Evolutionary conservation across 2,329 filamentous ascomycete genomes (phyloP).

Genomic region (Tolypocladium pustulatum): DNA sequence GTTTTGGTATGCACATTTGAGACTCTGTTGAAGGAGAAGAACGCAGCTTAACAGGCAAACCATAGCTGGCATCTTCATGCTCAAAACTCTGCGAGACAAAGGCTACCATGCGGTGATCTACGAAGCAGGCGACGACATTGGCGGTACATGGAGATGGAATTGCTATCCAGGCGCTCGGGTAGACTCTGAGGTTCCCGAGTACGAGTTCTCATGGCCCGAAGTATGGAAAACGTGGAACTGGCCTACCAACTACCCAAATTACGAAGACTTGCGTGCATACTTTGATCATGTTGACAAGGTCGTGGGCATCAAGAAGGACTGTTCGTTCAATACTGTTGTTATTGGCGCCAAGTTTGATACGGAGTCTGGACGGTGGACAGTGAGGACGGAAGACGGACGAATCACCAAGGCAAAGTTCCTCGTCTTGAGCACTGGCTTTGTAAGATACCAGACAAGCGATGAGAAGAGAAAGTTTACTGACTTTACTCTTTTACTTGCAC

Average conservation of each 20-base stretch:
- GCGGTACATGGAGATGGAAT: constrained; percentile 47
- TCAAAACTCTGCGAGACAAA: constrained; percentile 38
- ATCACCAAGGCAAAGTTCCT: constrained; percentile 39
- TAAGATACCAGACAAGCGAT: constrained; percentile 8
- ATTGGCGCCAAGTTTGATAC: constrained; percentile 40
- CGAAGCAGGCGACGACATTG: constrained; percentile 39
- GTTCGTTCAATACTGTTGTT: constrained; percentile 45
- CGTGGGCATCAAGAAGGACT: constrained; percentile 44
- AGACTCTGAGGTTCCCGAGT: constrained; percentile 42
- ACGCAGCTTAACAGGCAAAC: not conserved
- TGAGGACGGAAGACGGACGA: constrained; percentile 39
- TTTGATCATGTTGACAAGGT: constrained; percentile 50
- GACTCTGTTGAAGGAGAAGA: not conserved
- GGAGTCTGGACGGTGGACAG: constrained; percentile 33
- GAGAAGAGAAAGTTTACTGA: not conserved
- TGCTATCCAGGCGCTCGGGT: constrained; percentile 43
- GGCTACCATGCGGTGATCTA: constrained; percentile 38
- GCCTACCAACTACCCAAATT: constrained; percentile 39
- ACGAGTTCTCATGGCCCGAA: constrained; percentile 42
- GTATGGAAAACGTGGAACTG: constrained; percentile 47
- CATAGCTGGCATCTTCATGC: constrained; percentile 35
- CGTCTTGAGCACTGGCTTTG: constrained; percentile 43
- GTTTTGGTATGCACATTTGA: constrained; percentile 24
- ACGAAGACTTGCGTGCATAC: constrained; percentile 42
- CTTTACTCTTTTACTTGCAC: not conserved